Percentiles rank a stretch among this genome's conserved stretches.
These are phyloP conservation scores for Ampelomyces quisqualis DNA, from an alignment of 2,329 filamentous ascomycete genomes.

Conservation along the genomic window DNA sequence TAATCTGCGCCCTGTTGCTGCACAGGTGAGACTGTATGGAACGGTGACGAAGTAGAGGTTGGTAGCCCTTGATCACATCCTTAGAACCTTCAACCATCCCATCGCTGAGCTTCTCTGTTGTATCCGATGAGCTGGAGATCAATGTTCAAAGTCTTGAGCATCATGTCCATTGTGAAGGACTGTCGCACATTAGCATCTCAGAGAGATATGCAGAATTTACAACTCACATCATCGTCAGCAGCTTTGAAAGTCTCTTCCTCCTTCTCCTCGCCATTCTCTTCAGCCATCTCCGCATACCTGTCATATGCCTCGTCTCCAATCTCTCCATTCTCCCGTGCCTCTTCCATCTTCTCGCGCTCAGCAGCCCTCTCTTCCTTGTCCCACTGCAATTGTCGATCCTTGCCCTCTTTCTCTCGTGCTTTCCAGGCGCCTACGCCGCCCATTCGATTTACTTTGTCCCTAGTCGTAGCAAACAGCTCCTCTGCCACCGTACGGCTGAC, in stretches of 20 bases:
- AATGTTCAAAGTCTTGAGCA: slow-evolving; percentile 66
- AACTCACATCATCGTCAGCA: slow-evolving; percentile 45
- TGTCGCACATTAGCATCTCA: slow-evolving; percentile 13
- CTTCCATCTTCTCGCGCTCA: slow-evolving; percentile 49
- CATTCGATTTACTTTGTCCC: slow-evolving; percentile 62
- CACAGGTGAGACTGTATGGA: too few relatives aligned
- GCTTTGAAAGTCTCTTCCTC: slow-evolving; percentile 40
- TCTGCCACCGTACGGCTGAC: slow-evolving; percentile 66
- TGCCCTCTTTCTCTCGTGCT: slow-evolving; percentile 38
- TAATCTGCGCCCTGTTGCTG: not conserved
- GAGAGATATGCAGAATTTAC: slow-evolving; percentile 33
- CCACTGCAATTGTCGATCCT: slow-evolving; percentile 41
- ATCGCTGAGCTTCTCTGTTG: slow-evolving; percentile 58
- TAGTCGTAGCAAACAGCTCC: slow-evolving; percentile 63
- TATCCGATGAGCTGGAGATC: slow-evolving; percentile 64
- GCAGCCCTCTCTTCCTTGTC: slow-evolving; percentile 40
- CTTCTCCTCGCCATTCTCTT: slow-evolving; percentile 47
- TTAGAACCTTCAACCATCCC: slow-evolving; percentile 57
- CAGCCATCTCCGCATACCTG: slow-evolving; percentile 44
- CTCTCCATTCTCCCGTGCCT: slow-evolving; percentile 37
- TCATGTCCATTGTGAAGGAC: slow-evolving; percentile 69
- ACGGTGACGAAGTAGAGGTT: too few relatives aligned
- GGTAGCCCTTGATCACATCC: too few relatives aligned
- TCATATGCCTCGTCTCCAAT: slow-evolving; percentile 53
- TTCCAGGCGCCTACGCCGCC: slow-evolving; percentile 62